Conservation (phyloP, 116 monocot genomes). For the Posidonia oceanica region DNA sequence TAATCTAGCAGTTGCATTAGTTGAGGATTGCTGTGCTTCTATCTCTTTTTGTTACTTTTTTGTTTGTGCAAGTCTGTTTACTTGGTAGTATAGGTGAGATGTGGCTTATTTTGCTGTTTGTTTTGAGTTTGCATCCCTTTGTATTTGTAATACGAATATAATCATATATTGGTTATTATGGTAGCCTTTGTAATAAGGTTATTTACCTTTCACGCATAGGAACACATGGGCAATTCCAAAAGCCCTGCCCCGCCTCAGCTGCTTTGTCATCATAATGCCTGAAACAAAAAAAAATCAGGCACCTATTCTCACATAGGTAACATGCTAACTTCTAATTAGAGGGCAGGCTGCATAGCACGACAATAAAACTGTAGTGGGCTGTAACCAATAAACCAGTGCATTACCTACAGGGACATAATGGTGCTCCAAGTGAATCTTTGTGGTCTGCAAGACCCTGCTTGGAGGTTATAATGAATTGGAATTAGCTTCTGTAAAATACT, state of each 20-base stretch:
- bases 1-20: no score
- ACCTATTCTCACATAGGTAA: no score
- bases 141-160: neutral
- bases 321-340: no score
- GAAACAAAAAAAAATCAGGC: constrained; percentile 1
- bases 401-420: constrained; percentile 97
- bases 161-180: neutral
- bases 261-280: constrained; percentile 99
- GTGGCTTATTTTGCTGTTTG: no score
- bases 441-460: constrained; percentile 91
- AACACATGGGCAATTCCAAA: constrained; percentile 99
- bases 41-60: no score
- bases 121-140: no score
- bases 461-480: neutral
- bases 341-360: no score
- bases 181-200: neutral
- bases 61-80: no score
- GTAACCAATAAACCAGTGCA: neutral
- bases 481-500: neutral
- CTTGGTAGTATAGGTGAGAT: no score
- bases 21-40: no score
- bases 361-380: neutral
- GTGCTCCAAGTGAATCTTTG: constrained; percentile 83
- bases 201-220: constrained; percentile 95
- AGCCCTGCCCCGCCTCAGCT: constrained; percentile 87